phyloP scores from a whole-genome alignment of 1,284 basidiomycete species.

The Ceratobasidium sp. region DNA sequence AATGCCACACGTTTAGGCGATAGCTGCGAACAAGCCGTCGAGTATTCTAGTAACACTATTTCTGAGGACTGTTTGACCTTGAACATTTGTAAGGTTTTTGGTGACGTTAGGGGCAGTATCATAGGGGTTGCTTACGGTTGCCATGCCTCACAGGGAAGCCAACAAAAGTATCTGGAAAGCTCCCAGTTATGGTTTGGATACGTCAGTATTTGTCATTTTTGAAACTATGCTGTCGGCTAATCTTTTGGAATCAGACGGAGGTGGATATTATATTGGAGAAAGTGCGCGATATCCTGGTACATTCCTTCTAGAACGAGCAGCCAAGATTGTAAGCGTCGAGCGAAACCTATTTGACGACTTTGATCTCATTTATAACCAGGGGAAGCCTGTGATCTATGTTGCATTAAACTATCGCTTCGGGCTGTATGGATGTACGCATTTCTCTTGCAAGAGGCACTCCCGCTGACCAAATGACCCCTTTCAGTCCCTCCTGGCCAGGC shows the following conservation, averaged over 20 bases:
- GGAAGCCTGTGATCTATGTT: constrained; percentile 58
- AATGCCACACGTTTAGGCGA: constrained; percentile 6
- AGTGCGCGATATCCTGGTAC: constrained; percentile 31
- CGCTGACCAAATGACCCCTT: neutral
- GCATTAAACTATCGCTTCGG: constrained; percentile 61
- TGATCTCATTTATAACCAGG: constrained; percentile 46
- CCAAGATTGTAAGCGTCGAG: constrained; percentile 18
- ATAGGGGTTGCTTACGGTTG: constrained; percentile 3
- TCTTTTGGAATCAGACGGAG: constrained; percentile 52
- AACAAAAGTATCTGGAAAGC: constrained; percentile 17
- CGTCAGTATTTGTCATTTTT: constrained; percentile 19
- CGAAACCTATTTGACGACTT: constrained; percentile 35
- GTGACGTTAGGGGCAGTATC: constrained; percentile 33
- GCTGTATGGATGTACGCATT: constrained; percentile 58
- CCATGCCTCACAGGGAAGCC: constrained; percentile 20
- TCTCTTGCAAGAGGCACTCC: neutral
- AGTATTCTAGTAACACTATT: constrained; percentile 28
- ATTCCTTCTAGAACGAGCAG: constrained; percentile 15
- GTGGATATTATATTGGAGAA: constrained; percentile 51
- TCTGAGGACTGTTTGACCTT: constrained; percentile 60
- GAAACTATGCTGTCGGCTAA: too few species aligned
- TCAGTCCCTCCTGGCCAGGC: constrained; percentile 52
- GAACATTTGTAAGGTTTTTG: constrained; percentile 58
- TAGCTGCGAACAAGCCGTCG: constrained; percentile 17
- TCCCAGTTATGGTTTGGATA: constrained; percentile 58